Base-by-base conservation (phyloP, 148 eudicot genomes). In the Arctostaphylos glauca region DNA sequence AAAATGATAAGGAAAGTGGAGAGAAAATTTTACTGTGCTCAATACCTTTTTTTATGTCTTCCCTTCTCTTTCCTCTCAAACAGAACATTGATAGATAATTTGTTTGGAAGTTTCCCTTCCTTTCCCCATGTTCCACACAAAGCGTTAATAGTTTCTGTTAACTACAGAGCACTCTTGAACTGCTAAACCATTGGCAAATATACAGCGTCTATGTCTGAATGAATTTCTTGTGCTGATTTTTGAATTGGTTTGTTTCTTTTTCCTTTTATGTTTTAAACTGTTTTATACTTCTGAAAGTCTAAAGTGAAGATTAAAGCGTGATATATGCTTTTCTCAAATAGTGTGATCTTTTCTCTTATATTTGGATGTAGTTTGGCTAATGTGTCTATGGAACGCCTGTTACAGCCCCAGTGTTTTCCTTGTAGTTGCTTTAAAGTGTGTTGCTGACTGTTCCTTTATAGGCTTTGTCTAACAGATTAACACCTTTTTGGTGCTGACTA, bases 381-480 rank as follows among this genome's bases (percentile, higher is more conserved):
- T 76, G 47, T 23, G 25, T 73, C 38, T 75, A 23, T 50, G 56
- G 56, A 75, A 58, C 31, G 47, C 64, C 62, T 3, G 56, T 41
- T 49, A 58, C 31, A 18, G 47, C 48, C 62, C 3, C 43, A 13
- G 56, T 25, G 64, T 55, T 38, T 77, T 55, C 53, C 64, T 58
- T 55, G 80, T 10, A 31, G 21, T 77, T 38, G 44, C 44, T 77
- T 18, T 41, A 46, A 77, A 59, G 18, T 12, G 5, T 70, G 49
- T 62, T 64, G 80, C 21, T 52, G 58, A 48, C n/a, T 50, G 5
- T 83, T 64, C 72, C 55, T 84, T 80, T 19, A 62, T 64, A 64
- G 78, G 16, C 78, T n/a, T 49, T 25, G 14, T 81, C 80, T 86
- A 38, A 81, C 48, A n/a, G 38, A 31, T 31, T 31, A 31, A 31